Base-by-base conservation (phyloP, 306 rosid species). In the Inga oerstediana region DNA sequence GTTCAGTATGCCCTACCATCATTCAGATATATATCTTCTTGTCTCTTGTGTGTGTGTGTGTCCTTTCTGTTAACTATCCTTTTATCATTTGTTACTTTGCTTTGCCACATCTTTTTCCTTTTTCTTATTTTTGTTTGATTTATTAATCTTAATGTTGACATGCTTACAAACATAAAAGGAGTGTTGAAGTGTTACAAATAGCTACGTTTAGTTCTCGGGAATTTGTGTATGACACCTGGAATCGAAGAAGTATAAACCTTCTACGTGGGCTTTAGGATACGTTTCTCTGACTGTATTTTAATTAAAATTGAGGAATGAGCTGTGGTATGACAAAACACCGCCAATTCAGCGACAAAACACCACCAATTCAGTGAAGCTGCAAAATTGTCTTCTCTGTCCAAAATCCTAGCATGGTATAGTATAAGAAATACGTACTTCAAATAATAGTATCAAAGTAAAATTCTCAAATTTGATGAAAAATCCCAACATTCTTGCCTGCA, bases 21-120 rank as follows among this genome's bases (percentile, higher is more conserved):
- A 22, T 80, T 73, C 62, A 34, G 13, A 58, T 58, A 46, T 79
- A 41, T 30, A 58, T 20, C 64, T 20, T 20, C 64, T 20, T 56
- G 64, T 56, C 22, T 17, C 10, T 54, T 54, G 8, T 58, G 3
- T 17, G 1, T 39, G 4, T 39, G 43, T 39, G 43, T 37, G 41
- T 39, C 15, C 15, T 82, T 83, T 9, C 5, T 58, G 64, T 20
- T 74, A 44, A 44, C 74, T 49, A 44, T 7, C 49, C 58, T 37
- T 49, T 68, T 22, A 58, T 66, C 61, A 13, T 45, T 79, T 78
- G 68, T 35, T 72, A 81, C 27, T 84, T 67, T 81, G 20, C 43
- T 20, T 65, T 44, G 46, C 52, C n/a, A 37, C 51, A 3, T 65
- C 52, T 52, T 10, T 27, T 58, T 61, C 48, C 49, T 64, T 62